Evolutionary conservation across 805 yeast species (phyloP).

Genomic region (Phaffomyces opuntiae): DNA sequence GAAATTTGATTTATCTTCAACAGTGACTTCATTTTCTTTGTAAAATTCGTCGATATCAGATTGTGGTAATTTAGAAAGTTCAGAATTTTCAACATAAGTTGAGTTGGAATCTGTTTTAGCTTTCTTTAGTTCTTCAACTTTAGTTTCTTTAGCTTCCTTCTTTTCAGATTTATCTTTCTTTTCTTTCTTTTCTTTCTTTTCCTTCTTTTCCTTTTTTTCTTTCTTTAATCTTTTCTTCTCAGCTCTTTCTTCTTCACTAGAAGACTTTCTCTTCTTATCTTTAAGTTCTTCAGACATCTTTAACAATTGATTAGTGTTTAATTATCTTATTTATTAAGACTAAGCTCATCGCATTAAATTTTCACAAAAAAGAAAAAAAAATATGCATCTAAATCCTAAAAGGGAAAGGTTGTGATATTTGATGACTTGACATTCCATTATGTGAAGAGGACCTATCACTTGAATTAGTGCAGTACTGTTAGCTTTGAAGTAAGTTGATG

Average conservation of each 20-base stretch:
- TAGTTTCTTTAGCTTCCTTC: conserved; percentile 28
- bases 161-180: conserved; percentile 22
- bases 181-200: conserved; percentile 25
- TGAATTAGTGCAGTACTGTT: too few species aligned
- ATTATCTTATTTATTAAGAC: background rate
- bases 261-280: conserved; percentile 21
- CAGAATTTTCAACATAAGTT: conserved; percentile 32
- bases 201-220: conserved; percentile 28
- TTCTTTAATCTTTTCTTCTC: conserved; percentile 24
- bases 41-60: conserved; percentile 57
- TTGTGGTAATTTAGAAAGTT: conserved; percentile 37
- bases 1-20: conserved; percentile 58
- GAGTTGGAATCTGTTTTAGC: background rate
- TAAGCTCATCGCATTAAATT: conserved; percentile 5
- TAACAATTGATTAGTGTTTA: too few species aligned
- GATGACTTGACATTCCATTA: too few species aligned
- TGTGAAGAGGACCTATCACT: too few species aligned
- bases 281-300: conserved; percentile 21
- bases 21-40: conserved; percentile 64
- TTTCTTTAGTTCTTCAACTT: conserved; percentile 2
- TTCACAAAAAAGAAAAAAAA: conserved; percentile 1
- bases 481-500: too few species aligned
- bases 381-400: background rate
- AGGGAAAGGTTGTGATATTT: conserved; percentile 1
- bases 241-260: conserved; percentile 14